Percentiles rank a stretch among this genome's conserved stretches.
Evolutionary conservation across 805 yeast species (phyloP).

Genomic region (Lachancea waltii): DNA sequence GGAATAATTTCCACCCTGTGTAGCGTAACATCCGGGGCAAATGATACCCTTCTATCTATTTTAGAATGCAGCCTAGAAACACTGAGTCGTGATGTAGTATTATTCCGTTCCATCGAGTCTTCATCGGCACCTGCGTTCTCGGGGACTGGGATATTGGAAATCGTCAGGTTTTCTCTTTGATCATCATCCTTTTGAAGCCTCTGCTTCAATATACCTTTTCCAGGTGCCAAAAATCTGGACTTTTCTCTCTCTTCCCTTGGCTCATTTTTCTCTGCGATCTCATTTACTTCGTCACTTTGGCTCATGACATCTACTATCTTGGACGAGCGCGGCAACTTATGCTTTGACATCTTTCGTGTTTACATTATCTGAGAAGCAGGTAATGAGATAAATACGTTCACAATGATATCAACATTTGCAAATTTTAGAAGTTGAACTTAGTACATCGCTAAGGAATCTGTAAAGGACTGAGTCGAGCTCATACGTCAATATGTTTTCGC

Average conservation of each 20-base stretch:
- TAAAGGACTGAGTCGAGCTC: too few relatives aligned
- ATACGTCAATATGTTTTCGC: neutral
- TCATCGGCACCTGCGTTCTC: constrained; percentile 7
- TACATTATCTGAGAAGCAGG: too few relatives aligned
- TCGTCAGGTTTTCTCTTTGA: constrained; percentile 8
- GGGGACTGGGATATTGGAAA: constrained; percentile 11
- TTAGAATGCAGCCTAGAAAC: constrained; percentile 15
- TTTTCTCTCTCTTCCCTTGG: neutral
- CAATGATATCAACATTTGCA: constrained; percentile 1
- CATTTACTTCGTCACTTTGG: too few relatives aligned
- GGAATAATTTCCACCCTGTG: constrained; percentile 46
- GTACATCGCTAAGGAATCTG: neutral
- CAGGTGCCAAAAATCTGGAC: constrained; percentile 5
- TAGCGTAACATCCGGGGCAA: constrained; percentile 68
- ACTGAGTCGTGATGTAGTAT: constrained; percentile 27
- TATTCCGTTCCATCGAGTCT: constrained; percentile 21
- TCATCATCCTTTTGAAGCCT: constrained; percentile 3
- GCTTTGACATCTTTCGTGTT: too few relatives aligned
- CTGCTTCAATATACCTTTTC: constrained; percentile 11
- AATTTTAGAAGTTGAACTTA: neutral
- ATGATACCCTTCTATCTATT: constrained; percentile 53
- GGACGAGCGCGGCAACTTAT: too few relatives aligned
- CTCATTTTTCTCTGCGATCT: too few relatives aligned
- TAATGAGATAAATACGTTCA: neutral
- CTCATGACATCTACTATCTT: too few relatives aligned